Evolutionary conservation across 129 eudicot species (phyloP).

Genomic region (Pulicaria dysenterica): DNA sequence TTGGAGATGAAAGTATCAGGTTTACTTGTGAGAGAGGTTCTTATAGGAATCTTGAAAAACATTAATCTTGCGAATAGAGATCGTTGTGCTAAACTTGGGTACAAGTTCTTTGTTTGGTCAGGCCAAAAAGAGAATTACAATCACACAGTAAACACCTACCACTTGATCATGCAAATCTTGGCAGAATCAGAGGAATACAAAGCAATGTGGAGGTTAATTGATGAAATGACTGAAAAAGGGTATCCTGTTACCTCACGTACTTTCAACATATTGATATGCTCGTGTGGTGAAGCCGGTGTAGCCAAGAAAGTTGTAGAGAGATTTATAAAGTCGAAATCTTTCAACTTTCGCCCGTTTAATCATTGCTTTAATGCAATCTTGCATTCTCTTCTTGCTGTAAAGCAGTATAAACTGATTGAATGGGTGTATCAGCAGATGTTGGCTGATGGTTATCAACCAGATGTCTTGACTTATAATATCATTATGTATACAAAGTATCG

Average conservation of each 20-base stretch:
- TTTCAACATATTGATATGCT: constrained; percentile 73
- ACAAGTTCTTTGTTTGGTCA: constrained; percentile 89
- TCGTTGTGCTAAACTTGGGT: constrained; percentile 67
- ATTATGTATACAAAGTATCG: constrained; percentile 71
- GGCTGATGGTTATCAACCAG: constrained; percentile 61
- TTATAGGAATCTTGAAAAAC: constrained; percentile 58
- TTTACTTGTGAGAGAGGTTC: constrained; percentile 68
- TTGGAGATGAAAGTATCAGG: constrained; percentile 55
- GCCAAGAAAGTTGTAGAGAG: constrained; percentile 78
- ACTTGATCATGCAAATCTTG: constrained; percentile 76
- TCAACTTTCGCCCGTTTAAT: constrained; percentile 75
- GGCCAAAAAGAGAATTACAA: constrained; percentile 57
- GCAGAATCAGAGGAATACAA: constrained; percentile 69
- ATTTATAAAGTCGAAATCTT: constrained; percentile 70
- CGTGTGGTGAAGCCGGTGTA: constrained; percentile 78
- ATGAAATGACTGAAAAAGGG: constrained; percentile 92
- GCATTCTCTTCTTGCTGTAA: constrained; percentile 62
- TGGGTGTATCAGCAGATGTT: constrained; percentile 92
- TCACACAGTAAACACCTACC: constrained; percentile 70
- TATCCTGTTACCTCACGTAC: constrained; percentile 79
- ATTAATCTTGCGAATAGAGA: constrained; percentile 50
- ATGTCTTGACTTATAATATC: constrained; percentile 73
- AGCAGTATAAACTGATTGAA: constrained; percentile 72
- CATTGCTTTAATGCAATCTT: constrained; percentile 78
- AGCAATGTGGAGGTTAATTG: constrained; percentile 91